Base-by-base conservation (phyloP, 2,329 filamentous ascomycete genomes). In the Didymella pinodella region DNA sequence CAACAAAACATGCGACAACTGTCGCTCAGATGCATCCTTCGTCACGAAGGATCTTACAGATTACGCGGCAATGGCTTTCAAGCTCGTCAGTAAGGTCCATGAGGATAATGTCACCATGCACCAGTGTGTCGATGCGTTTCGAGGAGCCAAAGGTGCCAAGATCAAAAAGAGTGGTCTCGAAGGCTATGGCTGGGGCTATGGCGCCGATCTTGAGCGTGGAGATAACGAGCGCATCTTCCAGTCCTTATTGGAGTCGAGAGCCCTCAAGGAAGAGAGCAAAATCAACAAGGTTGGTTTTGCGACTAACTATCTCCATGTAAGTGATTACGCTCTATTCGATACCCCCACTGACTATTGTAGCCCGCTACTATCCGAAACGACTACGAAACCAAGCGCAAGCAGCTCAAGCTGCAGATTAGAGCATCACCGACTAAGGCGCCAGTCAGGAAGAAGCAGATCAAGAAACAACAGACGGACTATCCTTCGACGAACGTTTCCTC, bases 171-270 rank as follows among this genome's bases (percentile, higher is more conserved):
- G 85, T 36, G 69, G 77, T 7, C 63, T 86, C 10, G 77, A 85
- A 18, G 85, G 88, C 57, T 88, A 73, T 51, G 68, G 68, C 3
- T 87, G 74, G 66, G 92, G 92, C 14, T 83, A 84, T 41, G 93
- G 90, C 14, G 86, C 85, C 62, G 81, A 86, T 16, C 79, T 96
- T 66, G 88, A 90, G 57, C 87, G 90, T 68, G 86, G 88, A 34
- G 91, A 96, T 70, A 84, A 93, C 12, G 90, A 97, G 72, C 88
- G 93, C 38, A 83, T 98, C n/a, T 92, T 97, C 68, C 87, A 92
- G 70, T 84, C 86, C 47, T 82, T 99, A 10, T 80, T 91, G 7
- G 85, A 85, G 5, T 90, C 96, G 69, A 88, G 89, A 44, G 91
- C 88, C 6, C 79, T 99, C 26, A 77, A 75, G 14, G 92, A 97